Conservation (phyloP, 1,139 yeast genomes). For the Sugiyamaella paludigena region DNA sequence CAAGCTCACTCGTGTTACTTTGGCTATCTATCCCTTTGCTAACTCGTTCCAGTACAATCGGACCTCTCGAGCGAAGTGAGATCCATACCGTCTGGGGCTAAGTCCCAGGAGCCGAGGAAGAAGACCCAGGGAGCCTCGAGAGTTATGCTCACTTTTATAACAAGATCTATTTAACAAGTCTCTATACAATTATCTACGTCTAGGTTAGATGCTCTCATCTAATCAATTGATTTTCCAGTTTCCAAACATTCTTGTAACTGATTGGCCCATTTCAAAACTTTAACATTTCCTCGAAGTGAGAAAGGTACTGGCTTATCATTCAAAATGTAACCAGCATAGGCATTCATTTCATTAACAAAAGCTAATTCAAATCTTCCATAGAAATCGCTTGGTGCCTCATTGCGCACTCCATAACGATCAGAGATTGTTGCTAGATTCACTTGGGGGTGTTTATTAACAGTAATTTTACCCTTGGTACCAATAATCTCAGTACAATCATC, state of each 20-base stretch:
- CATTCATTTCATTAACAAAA: slow-evolving; percentile 23
- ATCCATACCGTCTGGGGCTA: too few species aligned
- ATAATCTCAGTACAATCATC: slow-evolving; percentile 26
- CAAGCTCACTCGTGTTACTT: too few species aligned
- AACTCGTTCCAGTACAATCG: too few species aligned
- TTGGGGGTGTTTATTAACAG: slow-evolving; percentile 25
- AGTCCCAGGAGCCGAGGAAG: too few species aligned
- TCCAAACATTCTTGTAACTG: slow-evolving; percentile 25
- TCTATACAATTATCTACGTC: too few species aligned
- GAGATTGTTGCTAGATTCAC: slow-evolving; percentile 19
- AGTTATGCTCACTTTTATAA: too few species aligned
- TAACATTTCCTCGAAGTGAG: slow-evolving; percentile 24
- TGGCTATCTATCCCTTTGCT: too few species aligned
- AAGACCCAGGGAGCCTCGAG: too few species aligned
- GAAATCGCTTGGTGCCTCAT: slow-evolving; percentile 23
- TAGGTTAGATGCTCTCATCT: slow-evolving; percentile 18
- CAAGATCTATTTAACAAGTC: too few species aligned
- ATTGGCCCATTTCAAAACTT: slow-evolving; percentile 26
- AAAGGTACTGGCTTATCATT: slow-evolving; percentile 21
- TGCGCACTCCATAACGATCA: slow-evolving; percentile 21
- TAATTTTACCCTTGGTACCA: slow-evolving; percentile 27
- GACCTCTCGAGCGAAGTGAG: too few species aligned
- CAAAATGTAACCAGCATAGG: slow-evolving; percentile 19
- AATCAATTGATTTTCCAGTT: slow-evolving; percentile 22
- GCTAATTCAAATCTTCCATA: slow-evolving; percentile 24